Base-by-base conservation (phyloP, 2,329 filamentous ascomycete species). In the Aspergillus viridinutans region DNA sequence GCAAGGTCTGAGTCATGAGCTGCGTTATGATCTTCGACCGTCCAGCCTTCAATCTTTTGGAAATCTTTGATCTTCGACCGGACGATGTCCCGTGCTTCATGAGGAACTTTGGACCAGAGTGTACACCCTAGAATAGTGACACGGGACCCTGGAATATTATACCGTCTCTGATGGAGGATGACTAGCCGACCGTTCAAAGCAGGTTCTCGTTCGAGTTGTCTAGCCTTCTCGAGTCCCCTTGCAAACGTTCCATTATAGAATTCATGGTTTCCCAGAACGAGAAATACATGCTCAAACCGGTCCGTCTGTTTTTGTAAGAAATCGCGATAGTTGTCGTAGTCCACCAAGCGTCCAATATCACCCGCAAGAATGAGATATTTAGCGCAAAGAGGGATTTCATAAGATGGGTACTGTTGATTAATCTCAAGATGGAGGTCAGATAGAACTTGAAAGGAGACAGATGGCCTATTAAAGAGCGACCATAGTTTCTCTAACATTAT, bases 71-170 rank as follows among this genome's bases (percentile, higher is more conserved):
- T 72, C 57, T 73, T 80, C 35, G 68, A 67, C 26, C 69, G 49
- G 14, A 86, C 78, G 4, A 76, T 63, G 0, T 67, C 66, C 10
- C 63, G 69, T 4, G 72, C 70, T 4, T 75, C 68, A 0, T 72
- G 59, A 0, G 79, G 73, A 5, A 87, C 75, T 0, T 69, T 61
- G 1, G 82, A 84, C 80, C 83, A 85, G 0, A 87, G 72, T 1
- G 83, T 84, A 60, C 81, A 85, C 5, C 84, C 84, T 1, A 86
- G 67, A 2, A 86, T 68, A 2, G 78, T 81, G n/a, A 84, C 53
- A 25, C 65, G 65, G 0, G 78, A 56, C 1, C 49, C 55, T 9
- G 62, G 60, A 5, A 74, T 38, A 52, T 72, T 59, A 12, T 67
- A 64, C 42, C 67, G 58, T 55, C 40, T 56, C 32, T 57, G 67